These are phyloP conservation scores for Jamesozyma gamospora DNA, from an alignment of 805 yeast genomes.

Conservation along the genomic window DNA sequence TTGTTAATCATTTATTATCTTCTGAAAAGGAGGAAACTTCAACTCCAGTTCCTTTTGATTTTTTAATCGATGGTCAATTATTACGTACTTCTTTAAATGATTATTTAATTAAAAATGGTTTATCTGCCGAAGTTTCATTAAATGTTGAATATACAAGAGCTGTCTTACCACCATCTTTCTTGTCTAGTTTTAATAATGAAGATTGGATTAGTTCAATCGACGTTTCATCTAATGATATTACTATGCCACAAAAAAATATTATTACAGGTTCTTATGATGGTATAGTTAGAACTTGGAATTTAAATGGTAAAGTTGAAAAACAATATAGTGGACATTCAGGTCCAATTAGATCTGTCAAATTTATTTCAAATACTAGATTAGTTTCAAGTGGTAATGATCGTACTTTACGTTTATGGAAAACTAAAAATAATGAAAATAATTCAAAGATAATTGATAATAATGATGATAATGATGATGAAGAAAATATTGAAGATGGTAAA, in stretches of 20 bases:
- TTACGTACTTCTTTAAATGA: slow-evolving; percentile 71
- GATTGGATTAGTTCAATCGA: slow-evolving; percentile 85
- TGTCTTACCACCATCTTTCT: slow-evolving; percentile 84
- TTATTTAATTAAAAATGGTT: slow-evolving; percentile 63
- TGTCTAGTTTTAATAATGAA: slow-evolving; percentile 81
- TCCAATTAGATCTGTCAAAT: slow-evolving; percentile 72
- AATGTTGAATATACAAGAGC: slow-evolving; percentile 86
- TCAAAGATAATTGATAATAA: not conserved
- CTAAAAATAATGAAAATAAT: slow-evolving; percentile 31
- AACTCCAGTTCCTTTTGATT: slow-evolving; percentile 79
- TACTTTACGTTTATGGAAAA: slow-evolving; percentile 80
- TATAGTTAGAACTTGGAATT: slow-evolving; percentile 78
- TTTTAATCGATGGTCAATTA: slow-evolving; percentile 75
- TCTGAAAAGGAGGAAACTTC: slow-evolving; percentile 27
- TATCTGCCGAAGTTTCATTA: slow-evolving; percentile 71
- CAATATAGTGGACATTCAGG: slow-evolving; percentile 85
- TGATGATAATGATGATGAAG: slow-evolving; percentile 36
- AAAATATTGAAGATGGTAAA: slow-evolving; percentile 51
- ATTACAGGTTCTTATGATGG: slow-evolving; percentile 93
- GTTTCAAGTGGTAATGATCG: slow-evolving; percentile 87
- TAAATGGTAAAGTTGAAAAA: slow-evolving; percentile 67
- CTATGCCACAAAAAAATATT: slow-evolving; percentile 32
- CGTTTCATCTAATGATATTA: slow-evolving; percentile 15
- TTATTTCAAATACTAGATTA: slow-evolving; percentile 64
- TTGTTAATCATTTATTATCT: slow-evolving; percentile 77